These are phyloP conservation scores for Paecilomyces sp. DNA, from an alignment of 2,329 filamentous ascomycete genomes.

Conservation along the genomic window DNA sequence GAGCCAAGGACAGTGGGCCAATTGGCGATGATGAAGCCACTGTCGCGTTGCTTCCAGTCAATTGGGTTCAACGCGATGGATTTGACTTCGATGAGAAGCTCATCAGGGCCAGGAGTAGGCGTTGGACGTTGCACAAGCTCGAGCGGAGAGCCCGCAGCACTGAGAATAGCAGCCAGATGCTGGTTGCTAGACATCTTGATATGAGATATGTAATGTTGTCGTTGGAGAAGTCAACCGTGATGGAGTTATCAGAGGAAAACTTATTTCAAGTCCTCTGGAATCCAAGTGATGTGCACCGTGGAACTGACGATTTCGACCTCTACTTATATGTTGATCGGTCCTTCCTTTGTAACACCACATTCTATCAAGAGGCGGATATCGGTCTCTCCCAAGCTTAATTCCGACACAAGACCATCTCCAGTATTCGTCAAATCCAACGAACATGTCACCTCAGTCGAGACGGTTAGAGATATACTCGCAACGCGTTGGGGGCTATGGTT, in stretches of 20 bases:
- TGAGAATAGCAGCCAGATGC: background rate
- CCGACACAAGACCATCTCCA: background rate
- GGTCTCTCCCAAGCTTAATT: too few relatives aligned
- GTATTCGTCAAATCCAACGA: background rate
- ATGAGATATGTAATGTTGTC: background rate
- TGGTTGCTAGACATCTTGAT: background rate
- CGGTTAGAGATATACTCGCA: too few relatives aligned
- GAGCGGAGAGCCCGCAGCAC: background rate
- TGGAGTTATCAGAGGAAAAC: too few relatives aligned
- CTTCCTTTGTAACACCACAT: too few relatives aligned
- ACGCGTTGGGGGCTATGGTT: background rate
- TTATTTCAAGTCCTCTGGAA: too few relatives aligned
- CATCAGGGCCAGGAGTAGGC: constrained; percentile 23
- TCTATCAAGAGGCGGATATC: too few relatives aligned
- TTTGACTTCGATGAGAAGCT: constrained; percentile 35
- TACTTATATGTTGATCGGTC: too few relatives aligned
- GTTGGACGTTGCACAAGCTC: constrained; percentile 11
- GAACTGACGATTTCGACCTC: too few relatives aligned
- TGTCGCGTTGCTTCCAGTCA: constrained; percentile 22
- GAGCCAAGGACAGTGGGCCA: constrained; percentile 22
- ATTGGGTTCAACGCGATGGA: constrained; percentile 37
- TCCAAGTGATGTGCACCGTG: too few relatives aligned
- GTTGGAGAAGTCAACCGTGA: background rate
- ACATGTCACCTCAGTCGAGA: too few relatives aligned
- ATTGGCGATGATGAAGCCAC: constrained; percentile 11